Evolutionary conservation across 148 eudicot species (phyloP), one percentile per base, ranked within the genome.

Genomic region (Simmondsia chinensis): DNA sequence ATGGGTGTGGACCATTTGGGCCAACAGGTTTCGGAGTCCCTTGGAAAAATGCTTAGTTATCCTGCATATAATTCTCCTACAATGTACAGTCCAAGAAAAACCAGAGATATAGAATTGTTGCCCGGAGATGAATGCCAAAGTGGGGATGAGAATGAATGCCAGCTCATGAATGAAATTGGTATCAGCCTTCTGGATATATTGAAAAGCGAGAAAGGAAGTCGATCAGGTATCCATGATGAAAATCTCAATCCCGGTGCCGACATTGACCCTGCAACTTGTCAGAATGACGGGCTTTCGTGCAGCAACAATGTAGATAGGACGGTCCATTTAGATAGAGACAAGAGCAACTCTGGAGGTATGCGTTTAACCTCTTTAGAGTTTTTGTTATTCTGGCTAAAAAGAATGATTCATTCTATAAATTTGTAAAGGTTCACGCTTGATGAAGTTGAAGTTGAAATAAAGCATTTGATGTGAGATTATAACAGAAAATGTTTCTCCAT

Each of bases 41-140:
- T 93, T 15, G 99, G 99, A 32, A 73, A 78, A 56, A 71, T 93
- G 38, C 75, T 93, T 24, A 75, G 89, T 20, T 65, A 74, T 61
- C 66, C 94, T 0, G 87, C 76, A 27, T 86, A 72, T 49, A 70
- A 58, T 52, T 61, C 66, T 28, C 71, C 89, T 37, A 75, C 86
- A 12, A 43, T 66, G 39, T 54, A 49, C 56, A 86, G 94, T 61
- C 99, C 96, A 7, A 59, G 77, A 48, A 60, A 51, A 43, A 69
- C 65, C 32, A 53, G 50, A 13, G 74, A 64, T 36, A 48, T 48
- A 49, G 70, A 62, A 61, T 44, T 57, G 28, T 52, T 70, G 16
- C 47, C 67, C 39, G 43, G 17, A 33, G 59, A 55, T 41, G 46
- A 47, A 52, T 32, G 43, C 50, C 54, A 63, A 18, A 32, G 32